Evolutionary conservation across 768 basidiomycete species (phyloP).

Genomic region (Rhodotorula babjevae): DNA sequence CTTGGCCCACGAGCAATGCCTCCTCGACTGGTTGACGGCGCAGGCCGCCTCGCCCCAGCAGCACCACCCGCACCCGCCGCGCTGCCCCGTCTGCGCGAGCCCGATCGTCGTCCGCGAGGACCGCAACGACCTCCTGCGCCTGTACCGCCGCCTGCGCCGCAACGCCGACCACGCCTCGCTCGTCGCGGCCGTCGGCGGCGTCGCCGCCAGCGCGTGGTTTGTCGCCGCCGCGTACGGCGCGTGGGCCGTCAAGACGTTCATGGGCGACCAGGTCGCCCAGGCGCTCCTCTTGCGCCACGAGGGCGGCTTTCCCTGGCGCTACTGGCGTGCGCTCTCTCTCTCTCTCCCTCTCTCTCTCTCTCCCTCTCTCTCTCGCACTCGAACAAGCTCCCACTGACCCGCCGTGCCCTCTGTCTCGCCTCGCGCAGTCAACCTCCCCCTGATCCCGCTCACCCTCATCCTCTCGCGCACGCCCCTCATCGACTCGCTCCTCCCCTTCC

Average conservation of each 20-base stretch:
- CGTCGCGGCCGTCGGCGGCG: slow-evolving; percentile 16
- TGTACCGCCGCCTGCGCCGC: neutral
- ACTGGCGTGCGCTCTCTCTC: slow-evolving; percentile 28
- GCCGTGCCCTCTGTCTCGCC: neutral
- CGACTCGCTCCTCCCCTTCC: slow-evolving; percentile 43
- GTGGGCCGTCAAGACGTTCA: slow-evolving; percentile 30
- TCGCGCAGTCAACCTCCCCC: slow-evolving; percentile 35
- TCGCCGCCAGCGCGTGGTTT: slow-evolving; percentile 31
- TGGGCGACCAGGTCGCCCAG: slow-evolving; percentile 24
- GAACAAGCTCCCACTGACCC: neutral
- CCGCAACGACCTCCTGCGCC: neutral
- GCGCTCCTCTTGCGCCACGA: slow-evolving; percentile 6
- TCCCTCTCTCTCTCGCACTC: neutral
- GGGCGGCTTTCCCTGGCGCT: slow-evolving; percentile 1
- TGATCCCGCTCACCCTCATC: slow-evolving; percentile 38
- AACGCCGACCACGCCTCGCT: slow-evolving; percentile 6
- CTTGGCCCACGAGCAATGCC: slow-evolving; percentile 34
- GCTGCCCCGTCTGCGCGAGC: slow-evolving; percentile 37
- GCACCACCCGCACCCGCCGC: neutral
- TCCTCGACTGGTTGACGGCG: slow-evolving; percentile 36
- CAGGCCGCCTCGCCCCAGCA: neutral
- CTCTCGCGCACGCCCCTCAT: slow-evolving; percentile 41
- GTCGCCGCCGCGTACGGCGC: slow-evolving; percentile 34
- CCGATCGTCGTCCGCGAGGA: slow-evolving; percentile 31
- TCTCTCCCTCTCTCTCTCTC: neutral